These are phyloP conservation scores for Clavispora asparagi DNA, from an alignment of 805 yeast species.

Conservation along the genomic window DNA sequence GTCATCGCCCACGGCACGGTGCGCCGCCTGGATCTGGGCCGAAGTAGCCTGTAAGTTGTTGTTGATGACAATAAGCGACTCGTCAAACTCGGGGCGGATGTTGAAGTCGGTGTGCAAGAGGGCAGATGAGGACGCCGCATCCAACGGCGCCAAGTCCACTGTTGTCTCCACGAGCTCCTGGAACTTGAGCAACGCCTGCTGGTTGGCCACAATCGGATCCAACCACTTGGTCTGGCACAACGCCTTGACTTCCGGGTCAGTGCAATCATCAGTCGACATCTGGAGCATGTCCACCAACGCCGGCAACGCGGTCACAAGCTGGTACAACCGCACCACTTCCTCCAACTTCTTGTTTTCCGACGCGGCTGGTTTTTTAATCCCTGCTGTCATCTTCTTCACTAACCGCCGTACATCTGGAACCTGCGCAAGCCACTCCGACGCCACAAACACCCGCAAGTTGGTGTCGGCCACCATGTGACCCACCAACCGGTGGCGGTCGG, in stretches of 20 bases:
- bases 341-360: constrained; percentile 61
- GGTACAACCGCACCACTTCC: constrained; percentile 86
- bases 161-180: constrained; percentile 91
- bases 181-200: constrained; percentile 54
- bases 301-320: constrained; percentile 67
- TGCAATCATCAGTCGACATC: constrained; percentile 34
- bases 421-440: constrained; percentile 58
- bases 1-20: constrained; percentile 63
- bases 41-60: constrained; percentile 51
- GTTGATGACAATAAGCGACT: constrained; percentile 58
- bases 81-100: constrained; percentile 88
- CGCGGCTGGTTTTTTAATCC: constrained; percentile 24
- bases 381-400: constrained; percentile 53
- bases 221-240: constrained; percentile 53
- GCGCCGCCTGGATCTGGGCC: constrained; percentile 53
- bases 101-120: constrained; percentile 61
- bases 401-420: constrained; percentile 83
- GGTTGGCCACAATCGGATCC: constrained; percentile 45
- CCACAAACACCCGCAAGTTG: constrained; percentile 57
- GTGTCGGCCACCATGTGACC: constrained; percentile 67
- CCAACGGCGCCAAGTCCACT: constrained; percentile 78
- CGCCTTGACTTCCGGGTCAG: constrained; percentile 19
- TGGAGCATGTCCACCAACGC: constrained; percentile 53
- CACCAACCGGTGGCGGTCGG: constrained; percentile 70
- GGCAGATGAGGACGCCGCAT: constrained; percentile 37